Percentiles rank a stretch among this genome's conserved stretches.
phyloP scores from a whole-genome alignment of 2,329 filamentous ascomycete genomes.

The Trichophyton verrucosum region DNA sequence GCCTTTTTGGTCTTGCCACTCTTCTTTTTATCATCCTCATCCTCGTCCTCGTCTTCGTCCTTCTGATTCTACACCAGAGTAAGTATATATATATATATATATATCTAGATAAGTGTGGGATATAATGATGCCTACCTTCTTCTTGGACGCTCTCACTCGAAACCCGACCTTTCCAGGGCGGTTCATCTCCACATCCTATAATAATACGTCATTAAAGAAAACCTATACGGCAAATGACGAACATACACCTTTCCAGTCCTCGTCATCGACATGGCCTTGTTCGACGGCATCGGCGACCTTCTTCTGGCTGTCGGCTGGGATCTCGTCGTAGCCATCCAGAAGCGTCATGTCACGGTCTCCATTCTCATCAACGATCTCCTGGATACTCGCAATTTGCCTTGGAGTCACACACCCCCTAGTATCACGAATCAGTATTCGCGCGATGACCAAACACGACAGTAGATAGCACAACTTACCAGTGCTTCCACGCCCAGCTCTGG shows the following conservation, averaged over 20 bases:
- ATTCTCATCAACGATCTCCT: conserved; percentile 38
- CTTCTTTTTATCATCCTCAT: conserved; percentile 13
- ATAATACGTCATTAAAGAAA: conserved; percentile 10
- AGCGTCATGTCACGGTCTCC: conserved; percentile 48
- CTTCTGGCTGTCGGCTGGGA: conserved; percentile 54
- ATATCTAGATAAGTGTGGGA: not conserved
- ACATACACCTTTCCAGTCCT: conserved; percentile 79
- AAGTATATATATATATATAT: not conserved
- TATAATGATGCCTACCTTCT: conserved; percentile 13
- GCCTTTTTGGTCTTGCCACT: conserved; percentile 24
- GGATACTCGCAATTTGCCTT: conserved; percentile 52
- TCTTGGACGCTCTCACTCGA: conserved; percentile 32
- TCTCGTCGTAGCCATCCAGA: conserved; percentile 71
- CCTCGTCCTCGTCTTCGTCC: not conserved
- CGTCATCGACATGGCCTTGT: conserved; percentile 68
- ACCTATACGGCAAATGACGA: conserved; percentile 8
- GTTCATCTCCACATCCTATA: conserved; percentile 63
- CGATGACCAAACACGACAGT: not conserved
- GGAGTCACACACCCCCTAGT: conserved; percentile 81
- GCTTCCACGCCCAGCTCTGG: conserved; percentile 63
- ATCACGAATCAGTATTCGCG: not conserved
- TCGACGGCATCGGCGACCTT: conserved; percentile 62
- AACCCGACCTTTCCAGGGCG: conserved; percentile 55
- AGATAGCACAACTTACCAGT: conserved; percentile 51
- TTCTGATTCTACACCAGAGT: not conserved